Evolutionary conservation across 768 basidiomycete genomes (phyloP).

Genomic region (Tylopilus vinaceipallidus): DNA sequence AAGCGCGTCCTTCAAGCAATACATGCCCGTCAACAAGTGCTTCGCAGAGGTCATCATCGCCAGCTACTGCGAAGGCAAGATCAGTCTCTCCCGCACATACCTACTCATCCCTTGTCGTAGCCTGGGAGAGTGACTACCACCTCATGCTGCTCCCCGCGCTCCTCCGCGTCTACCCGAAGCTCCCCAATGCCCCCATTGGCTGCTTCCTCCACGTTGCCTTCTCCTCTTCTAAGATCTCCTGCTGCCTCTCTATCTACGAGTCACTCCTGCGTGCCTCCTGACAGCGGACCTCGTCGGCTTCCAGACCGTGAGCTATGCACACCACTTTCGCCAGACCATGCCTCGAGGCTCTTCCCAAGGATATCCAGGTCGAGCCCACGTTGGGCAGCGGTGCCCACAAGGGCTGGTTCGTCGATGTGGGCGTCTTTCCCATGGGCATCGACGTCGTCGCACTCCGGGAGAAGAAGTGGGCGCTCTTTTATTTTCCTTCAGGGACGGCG

Average conservation of each 20-base stretch:
- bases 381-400: conserved; percentile 5
- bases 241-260: conserved; percentile 78
- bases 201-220: conserved; percentile 99
- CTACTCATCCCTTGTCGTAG: conserved; percentile 24
- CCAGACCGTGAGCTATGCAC: conserved; percentile 80
- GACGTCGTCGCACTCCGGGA: conserved; percentile 68
- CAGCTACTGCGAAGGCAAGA: conserved; percentile 84
- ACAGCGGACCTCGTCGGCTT: conserved; percentile 92
- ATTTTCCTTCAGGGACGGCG: not conserved
- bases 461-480: conserved; percentile 51
- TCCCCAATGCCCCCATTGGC: conserved; percentile 48
- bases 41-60: conserved; percentile 85
- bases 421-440: conserved; percentile 89
- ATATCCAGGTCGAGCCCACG: conserved; percentile 57
- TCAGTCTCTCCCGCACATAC: conserved; percentile 40
- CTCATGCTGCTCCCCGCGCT: conserved; percentile 89
- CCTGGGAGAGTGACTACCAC: conserved; percentile 95
- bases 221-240: conserved; percentile 93
- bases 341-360: conserved; percentile 80
- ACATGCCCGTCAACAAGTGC: conserved; percentile 84
- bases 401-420: conserved; percentile 77
- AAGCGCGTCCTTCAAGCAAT: conserved; percentile 77
- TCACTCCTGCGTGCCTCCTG: conserved; percentile 81
- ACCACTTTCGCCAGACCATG: conserved; percentile 85
- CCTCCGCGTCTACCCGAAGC: conserved; percentile 59